A percentile compares a stretch with the other conserved stretches of the same genome.
These are phyloP conservation scores for Neonectria coccinea DNA, from an alignment of 2,329 filamentous ascomycete genomes.

Conservation along the genomic window DNA sequence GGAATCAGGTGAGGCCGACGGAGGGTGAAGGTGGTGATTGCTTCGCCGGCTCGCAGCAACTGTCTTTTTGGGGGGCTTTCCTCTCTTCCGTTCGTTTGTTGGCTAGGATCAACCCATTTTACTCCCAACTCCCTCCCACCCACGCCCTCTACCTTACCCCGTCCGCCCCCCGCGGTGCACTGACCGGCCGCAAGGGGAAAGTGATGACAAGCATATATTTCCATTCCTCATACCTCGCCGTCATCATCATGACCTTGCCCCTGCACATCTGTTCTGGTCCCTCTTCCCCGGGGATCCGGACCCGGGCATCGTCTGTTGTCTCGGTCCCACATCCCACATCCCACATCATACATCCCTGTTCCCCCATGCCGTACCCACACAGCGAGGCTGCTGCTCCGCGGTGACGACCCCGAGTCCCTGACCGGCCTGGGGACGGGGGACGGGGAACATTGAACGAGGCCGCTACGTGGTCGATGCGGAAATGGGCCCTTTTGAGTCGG, in stretches of 20 bases:
- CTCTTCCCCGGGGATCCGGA: constrained; percentile 40
- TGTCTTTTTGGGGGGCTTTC: background rate
- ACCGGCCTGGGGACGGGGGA: constrained; percentile 6
- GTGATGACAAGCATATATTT: constrained; percentile 30
- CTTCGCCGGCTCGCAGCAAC: background rate
- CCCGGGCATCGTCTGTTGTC: constrained; percentile 33
- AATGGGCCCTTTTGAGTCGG: constrained; percentile 28
- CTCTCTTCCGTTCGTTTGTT: background rate
- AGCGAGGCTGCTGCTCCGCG: constrained; percentile 6
- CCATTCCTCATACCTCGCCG: constrained; percentile 28
- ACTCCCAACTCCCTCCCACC: background rate
- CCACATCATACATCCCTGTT: constrained; percentile 31
- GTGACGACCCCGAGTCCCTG: constrained; percentile 1
- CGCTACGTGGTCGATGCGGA: constrained; percentile 21
- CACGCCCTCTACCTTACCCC: constrained; percentile 4
- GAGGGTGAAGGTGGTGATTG: background rate
- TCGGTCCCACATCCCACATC: constrained; percentile 19
- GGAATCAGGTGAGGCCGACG: constrained; percentile 32
- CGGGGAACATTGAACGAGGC: constrained; percentile 4
- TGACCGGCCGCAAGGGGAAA: constrained; percentile 13
- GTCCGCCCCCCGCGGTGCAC: constrained; percentile 11
- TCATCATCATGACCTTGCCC: constrained; percentile 32
- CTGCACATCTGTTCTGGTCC: constrained; percentile 25
- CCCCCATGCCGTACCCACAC: constrained; percentile 29
- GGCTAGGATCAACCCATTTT: constrained; percentile 14